Evolutionary conservation across 2,329 filamentous ascomycete genomes (phyloP), one percentile per base, ranked within the genome.

Genomic region (Colletotrichum abscissum): DNA sequence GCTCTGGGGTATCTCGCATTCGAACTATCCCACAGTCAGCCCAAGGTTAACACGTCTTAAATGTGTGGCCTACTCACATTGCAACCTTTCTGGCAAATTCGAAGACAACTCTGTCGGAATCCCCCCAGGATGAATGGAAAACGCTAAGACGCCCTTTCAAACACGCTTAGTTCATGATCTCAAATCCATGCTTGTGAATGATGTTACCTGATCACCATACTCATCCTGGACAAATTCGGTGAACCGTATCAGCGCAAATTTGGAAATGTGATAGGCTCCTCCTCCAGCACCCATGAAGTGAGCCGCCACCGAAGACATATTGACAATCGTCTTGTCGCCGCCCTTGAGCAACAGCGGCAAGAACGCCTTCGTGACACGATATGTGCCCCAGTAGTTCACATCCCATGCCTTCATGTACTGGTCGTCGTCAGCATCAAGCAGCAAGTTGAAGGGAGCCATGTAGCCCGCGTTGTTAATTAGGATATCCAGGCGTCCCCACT

Each of bases 341-440:
- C 75, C 79, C 26, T 79, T 75, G 5, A 86, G 75, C 49, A 89
- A 73, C 35, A 87, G 66, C 0, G 87, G 86, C n/a, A 91, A 79
- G 74, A 90, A 89, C 1, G 84, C 81, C 19, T 81, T 80, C 1
- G 84, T 83, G 30, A 84, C 77, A 14, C 88, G 81, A 56, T 87
- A 87, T 0, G 82, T 78, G 0, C 88, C 88, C 60, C 84, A 86
- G 33, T 89, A 77, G 71, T 90, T 90, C 67, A 88, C 84, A 49
- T 88, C 85, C 78, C 83, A 87, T 35, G 83, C 82, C 26, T 76
- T 77, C 83, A 84, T 87, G 81, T 86, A 89, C n/a, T 84, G 83
- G 1, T 80, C 78, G 5, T 82, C 79, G 28, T 84, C 78, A 3
- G 80, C 77, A n/a, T 86, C 83, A 22, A 77, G 33, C 14, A 75